Conservation (phyloP, 2,329 filamentous ascomycete species). For the Cladophialophora immunda region DNA sequence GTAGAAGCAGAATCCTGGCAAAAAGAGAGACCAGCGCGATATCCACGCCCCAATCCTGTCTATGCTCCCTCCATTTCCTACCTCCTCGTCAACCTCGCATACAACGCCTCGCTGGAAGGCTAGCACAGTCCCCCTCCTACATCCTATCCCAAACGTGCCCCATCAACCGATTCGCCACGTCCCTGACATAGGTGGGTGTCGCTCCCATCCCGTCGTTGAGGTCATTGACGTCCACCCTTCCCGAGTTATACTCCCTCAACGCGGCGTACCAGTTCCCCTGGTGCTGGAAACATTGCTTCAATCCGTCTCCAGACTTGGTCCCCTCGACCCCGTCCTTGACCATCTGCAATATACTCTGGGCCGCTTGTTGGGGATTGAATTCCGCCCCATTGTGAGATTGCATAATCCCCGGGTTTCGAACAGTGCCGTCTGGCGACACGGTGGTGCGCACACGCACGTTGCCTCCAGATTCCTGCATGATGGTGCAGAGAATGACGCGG, state of each 20-base stretch:
- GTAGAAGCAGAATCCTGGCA: neutral
- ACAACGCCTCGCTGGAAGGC: neutral
- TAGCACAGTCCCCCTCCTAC: conserved; percentile 14
- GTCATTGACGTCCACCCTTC: conserved; percentile 30
- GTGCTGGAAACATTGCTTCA: conserved; percentile 29
- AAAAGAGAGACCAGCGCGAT: neutral
- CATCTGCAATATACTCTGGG: conserved; percentile 35
- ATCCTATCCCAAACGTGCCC: conserved; percentile 33
- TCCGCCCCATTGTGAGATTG: conserved; percentile 22
- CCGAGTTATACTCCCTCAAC: conserved; percentile 35
- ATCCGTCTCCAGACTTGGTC: conserved; percentile 31
- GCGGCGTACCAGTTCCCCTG: conserved; percentile 34
- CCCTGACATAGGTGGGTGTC: conserved; percentile 32
- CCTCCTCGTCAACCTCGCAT: neutral
- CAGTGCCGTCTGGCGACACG: conserved; percentile 12
- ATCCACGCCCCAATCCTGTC: neutral
- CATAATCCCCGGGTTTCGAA: conserved; percentile 38
- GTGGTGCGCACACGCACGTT: conserved; percentile 42
- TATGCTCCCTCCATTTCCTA: neutral
- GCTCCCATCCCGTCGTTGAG: conserved; percentile 34
- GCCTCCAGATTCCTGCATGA: conserved; percentile 45
- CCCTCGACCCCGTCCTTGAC: conserved; percentile 32
- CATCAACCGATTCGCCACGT: conserved; percentile 35
- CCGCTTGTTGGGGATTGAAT: conserved; percentile 27
- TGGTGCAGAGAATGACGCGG: conserved; percentile 45